phyloP scores from a whole-genome alignment of 2,329 filamentous ascomycete genomes.

The Pseudogymnoascus sp. region DNA sequence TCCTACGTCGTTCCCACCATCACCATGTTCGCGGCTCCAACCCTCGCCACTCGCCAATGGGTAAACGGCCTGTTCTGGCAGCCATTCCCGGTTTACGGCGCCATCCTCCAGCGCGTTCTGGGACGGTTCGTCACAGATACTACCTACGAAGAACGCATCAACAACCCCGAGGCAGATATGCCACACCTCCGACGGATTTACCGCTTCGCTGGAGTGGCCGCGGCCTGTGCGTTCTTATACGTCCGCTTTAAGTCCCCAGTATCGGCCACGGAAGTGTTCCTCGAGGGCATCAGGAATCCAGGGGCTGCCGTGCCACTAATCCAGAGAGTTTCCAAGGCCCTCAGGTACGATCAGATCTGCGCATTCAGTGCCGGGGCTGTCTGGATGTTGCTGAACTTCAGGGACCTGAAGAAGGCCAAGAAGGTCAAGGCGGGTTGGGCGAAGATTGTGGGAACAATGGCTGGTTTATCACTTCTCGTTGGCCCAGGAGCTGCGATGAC shows the following conservation, averaged over 20 bases:
- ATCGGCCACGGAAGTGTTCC: slow-evolving; percentile 19
- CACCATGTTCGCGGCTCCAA: slow-evolving; percentile 20
- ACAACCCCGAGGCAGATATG: slow-evolving; percentile 23
- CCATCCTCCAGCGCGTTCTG: slow-evolving; percentile 19
- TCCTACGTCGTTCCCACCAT: slow-evolving; percentile 24
- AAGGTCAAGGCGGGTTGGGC: slow-evolving; percentile 24
- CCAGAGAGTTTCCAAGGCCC: slow-evolving; percentile 14
- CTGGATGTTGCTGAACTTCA: slow-evolving; percentile 29
- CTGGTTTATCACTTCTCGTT: slow-evolving; percentile 17
- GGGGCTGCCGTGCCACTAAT: slow-evolving; percentile 11
- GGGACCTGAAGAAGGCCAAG: slow-evolving; percentile 28
- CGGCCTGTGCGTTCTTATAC: slow-evolving; percentile 17
- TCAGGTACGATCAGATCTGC: slow-evolving; percentile 23
- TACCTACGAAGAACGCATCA: slow-evolving; percentile 16
- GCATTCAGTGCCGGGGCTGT: slow-evolving; percentile 21
- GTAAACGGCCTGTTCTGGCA: slow-evolving; percentile 21
- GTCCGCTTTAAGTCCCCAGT: slow-evolving; percentile 18
- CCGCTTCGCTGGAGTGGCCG: slow-evolving; percentile 15
- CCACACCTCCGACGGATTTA: slow-evolving; percentile 22
- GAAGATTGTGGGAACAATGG: slow-evolving; percentile 19
- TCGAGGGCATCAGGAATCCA: slow-evolving; percentile 24
- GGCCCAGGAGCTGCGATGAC: slow-evolving; percentile 28
- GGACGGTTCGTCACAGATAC: slow-evolving; percentile 19
- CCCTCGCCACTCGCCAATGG: slow-evolving; percentile 21
- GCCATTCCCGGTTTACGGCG: slow-evolving; percentile 23